Percentiles rank a stretch among this genome's conserved stretches.
These are phyloP conservation scores for Coemansia nantahalensis DNA, from an alignment of 192 early-diverging fungal species.

Conservation along the genomic window DNA sequence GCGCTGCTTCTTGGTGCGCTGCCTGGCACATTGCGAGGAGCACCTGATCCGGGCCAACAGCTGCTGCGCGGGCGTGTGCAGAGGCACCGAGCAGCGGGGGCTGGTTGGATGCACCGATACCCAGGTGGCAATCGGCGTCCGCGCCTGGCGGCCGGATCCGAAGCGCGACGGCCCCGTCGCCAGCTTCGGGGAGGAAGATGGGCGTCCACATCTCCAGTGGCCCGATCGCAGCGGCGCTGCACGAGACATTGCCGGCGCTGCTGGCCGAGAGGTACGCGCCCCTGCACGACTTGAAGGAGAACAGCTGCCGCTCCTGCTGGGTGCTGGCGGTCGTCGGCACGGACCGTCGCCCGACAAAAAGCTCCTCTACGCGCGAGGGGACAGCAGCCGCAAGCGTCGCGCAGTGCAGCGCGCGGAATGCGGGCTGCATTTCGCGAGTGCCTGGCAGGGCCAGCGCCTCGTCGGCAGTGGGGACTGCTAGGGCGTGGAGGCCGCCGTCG, in stretches of 20 bases:
- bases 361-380: conserved; percentile 28
- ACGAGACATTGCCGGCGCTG: conserved; percentile 9
- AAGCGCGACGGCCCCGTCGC: conserved; percentile 35
- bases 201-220: conserved; percentile 43
- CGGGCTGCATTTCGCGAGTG: not conserved
- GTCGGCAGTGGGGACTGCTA: conserved; percentile 11
- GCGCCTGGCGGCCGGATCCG: conserved; percentile 14
- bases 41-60: too few species aligned
- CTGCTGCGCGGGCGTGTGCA: too few species aligned
- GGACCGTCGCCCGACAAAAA: conserved; percentile 37
- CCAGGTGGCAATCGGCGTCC: conserved; percentile 11
- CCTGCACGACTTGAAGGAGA: conserved; percentile 28
- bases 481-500: conserved; percentile 1
- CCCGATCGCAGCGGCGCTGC: conserved; percentile 25
- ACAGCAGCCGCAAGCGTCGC: conserved; percentile 8
- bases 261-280: conserved; percentile 23
- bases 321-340: conserved; percentile 11
- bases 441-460: conserved; percentile 5
- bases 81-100: too few species aligned
- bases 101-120: not conserved
- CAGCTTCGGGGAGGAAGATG: conserved; percentile 25
- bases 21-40: too few species aligned
- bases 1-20: too few species aligned
- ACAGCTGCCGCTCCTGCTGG: conserved; percentile 10
- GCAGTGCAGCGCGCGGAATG: conserved; percentile 3